phyloP scores from a whole-genome alignment of 2,329 filamentous ascomycete species.

The Phoma sp. region DNA sequence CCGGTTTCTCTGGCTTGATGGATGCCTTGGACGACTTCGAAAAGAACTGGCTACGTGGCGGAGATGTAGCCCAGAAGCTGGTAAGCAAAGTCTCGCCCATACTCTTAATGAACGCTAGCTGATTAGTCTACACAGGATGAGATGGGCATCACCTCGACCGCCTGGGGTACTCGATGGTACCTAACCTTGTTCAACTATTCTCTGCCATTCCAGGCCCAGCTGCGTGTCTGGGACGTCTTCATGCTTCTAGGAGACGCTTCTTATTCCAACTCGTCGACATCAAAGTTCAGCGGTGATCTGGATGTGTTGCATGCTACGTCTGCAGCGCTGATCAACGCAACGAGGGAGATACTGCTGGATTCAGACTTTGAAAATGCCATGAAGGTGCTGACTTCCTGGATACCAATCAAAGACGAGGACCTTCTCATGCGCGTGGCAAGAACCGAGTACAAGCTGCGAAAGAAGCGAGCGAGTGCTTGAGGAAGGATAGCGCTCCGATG shows the following conservation, averaged over 20 bases:
- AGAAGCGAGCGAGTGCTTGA: constrained; percentile 54
- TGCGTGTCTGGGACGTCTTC: constrained; percentile 97
- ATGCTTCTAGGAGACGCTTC: constrained; percentile 83
- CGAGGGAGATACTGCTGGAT: constrained; percentile 84
- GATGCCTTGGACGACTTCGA: constrained; percentile 85
- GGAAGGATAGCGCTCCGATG: constrained; percentile 22
- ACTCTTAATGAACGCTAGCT: constrained; percentile 20
- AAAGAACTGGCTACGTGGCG: constrained; percentile 77
- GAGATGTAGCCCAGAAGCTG: constrained; percentile 80
- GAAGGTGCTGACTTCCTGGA: constrained; percentile 94
- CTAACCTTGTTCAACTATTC: constrained; percentile 97
- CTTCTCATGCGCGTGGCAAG: constrained; percentile 88
- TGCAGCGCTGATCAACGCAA: constrained; percentile 88
- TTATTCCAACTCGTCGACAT: constrained; percentile 50
- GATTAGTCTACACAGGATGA: constrained; percentile 62
- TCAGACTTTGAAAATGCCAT: constrained; percentile 97
- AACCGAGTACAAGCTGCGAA: constrained; percentile 80
- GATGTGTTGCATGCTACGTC: constrained; percentile 90
- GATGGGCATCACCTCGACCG: constrained; percentile 80
- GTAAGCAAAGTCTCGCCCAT: constrained; percentile 57
- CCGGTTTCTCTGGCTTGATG: constrained; percentile 87
- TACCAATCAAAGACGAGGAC: constrained; percentile 93
- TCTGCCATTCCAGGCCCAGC: constrained; percentile 90
- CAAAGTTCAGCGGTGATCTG: constrained; percentile 66
- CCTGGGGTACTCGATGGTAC: constrained; percentile 98